Percentiles rank a stretch among this genome's conserved stretches.
Conservation (phyloP, 78 protist species). For the Polysphondylium violaceum region DNA sequence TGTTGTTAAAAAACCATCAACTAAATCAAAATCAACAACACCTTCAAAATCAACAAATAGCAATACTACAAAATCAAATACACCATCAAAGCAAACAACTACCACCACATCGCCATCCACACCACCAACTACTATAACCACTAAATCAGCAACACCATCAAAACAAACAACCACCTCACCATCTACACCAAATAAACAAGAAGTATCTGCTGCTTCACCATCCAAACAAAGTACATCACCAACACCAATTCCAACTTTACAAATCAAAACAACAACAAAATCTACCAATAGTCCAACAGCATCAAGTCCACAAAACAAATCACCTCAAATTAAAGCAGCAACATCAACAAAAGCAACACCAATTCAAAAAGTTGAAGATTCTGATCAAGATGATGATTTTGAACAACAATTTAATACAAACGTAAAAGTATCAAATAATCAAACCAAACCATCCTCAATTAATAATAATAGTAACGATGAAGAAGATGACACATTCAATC, state of each 20-base stretch:
- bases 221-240: not conserved
- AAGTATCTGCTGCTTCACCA: not conserved
- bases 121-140: not conserved
- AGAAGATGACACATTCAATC: too few relatives aligned
- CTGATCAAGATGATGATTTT: too few relatives aligned
- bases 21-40: not conserved
- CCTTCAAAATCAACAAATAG: not conserved
- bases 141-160: conserved; percentile 2
- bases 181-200: not conserved
- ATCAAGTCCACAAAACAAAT: not conserved
- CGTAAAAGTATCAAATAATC: too few relatives aligned
- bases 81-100: not conserved
- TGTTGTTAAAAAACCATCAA: not conserved
- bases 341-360: not conserved
- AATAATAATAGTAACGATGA: too few relatives aligned
- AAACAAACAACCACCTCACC: not conserved
- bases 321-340: not conserved
- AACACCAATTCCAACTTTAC: too few relatives aligned
- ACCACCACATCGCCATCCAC: not conserved
- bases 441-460: too few relatives aligned
- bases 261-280: not conserved
- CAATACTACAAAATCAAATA: not conserved
- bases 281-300: not conserved
- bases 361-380: not conserved
- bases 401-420: too few relatives aligned